phyloP scores from a whole-genome alignment of 2,329 filamentous ascomycete genomes.

The Coccinonectria pachysandricola region DNA sequence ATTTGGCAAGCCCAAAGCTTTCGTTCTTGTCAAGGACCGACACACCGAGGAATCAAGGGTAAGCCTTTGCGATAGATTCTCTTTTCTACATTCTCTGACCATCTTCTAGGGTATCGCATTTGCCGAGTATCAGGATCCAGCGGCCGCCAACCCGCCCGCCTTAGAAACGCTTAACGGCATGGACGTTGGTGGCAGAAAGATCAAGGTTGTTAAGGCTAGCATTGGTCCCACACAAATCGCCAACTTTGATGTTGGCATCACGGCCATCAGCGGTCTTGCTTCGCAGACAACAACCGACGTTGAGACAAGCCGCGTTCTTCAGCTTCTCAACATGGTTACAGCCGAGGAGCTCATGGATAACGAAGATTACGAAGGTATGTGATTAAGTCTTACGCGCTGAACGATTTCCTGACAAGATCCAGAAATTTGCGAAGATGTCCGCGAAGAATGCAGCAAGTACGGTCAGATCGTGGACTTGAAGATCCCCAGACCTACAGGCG shows the following conservation, averaged over 20 bases:
- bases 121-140: conserved; percentile 79
- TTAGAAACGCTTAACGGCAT: conserved; percentile 88
- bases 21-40: conserved; percentile 78
- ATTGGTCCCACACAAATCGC: conserved; percentile 89
- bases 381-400: no score
- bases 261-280: conserved; percentile 95
- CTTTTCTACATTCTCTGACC: conserved; percentile 17
- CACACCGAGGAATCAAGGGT: conserved; percentile 80
- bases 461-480: conserved; percentile 81
- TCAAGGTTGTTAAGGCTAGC: conserved; percentile 82
- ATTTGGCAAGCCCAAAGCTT: conserved; percentile 89
- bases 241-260: conserved; percentile 89
- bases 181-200: conserved; percentile 76
- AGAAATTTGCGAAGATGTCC: conserved; percentile 96
- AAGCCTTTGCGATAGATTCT: conserved; percentile 27
- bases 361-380: conserved; percentile 85
- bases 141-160: conserved; percentile 63
- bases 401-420: conserved; percentile 1
- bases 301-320: conserved; percentile 75
- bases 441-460: conserved; percentile 87
- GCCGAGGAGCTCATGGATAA: conserved; percentile 86
- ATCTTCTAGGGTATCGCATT: conserved; percentile 74
- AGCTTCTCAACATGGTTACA: conserved; percentile 97
- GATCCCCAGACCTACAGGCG: conserved; percentile 77
- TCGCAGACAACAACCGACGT: conserved; percentile 72